A percentile compares a stretch with the other conserved stretches of the same genome.
phyloP scores from a whole-genome alignment of 306 rosid species.

The Castanopsis chinensis region DNA sequence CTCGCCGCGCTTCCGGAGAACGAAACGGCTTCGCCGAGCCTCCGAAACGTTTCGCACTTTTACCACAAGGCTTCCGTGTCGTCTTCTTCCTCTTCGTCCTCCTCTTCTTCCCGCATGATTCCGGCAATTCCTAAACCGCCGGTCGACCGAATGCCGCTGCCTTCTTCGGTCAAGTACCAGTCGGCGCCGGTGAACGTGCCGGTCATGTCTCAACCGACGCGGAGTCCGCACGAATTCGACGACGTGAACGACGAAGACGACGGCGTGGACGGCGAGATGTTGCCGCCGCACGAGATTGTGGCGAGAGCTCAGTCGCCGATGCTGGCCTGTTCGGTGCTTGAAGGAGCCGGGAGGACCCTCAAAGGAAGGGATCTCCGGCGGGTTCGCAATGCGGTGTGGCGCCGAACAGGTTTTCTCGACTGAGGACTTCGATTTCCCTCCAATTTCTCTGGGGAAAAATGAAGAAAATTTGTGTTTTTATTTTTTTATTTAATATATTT shows the following conservation, averaged over 20 bases:
- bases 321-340: slow-evolving; percentile 72
- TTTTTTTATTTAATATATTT: too few relatives aligned
- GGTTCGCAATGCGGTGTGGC: slow-evolving; percentile 75
- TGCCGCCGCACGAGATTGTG: slow-evolving; percentile 82
- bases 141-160: slow-evolving; percentile 31
- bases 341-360: slow-evolving; percentile 80
- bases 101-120: slow-evolving; percentile 54
- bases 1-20: slow-evolving; percentile 77
- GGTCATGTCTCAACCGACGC: slow-evolving; percentile 35
- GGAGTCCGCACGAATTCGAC: slow-evolving; percentile 30
- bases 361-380: slow-evolving; percentile 66
- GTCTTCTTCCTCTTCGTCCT: slow-evolving; percentile 41
- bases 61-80: slow-evolving; percentile 56
- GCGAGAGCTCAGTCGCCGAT: slow-evolving; percentile 50
- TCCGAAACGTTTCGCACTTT: slow-evolving; percentile 34
- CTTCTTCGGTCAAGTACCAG: slow-evolving; percentile 46
- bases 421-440: slow-evolving; percentile 26
- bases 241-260: slow-evolving; percentile 29
- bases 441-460: slow-evolving; percentile 10
- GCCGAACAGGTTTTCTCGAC: slow-evolving; percentile 78
- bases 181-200: slow-evolving; percentile 85
- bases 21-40: slow-evolving; percentile 31
- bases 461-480: not conserved
- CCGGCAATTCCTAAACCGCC: slow-evolving; percentile 58
- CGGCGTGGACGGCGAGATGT: slow-evolving; percentile 44